phyloP scores from a whole-genome alignment of 1,139 yeast species.

The Kurtzmaniella quercitrusa region DNA sequence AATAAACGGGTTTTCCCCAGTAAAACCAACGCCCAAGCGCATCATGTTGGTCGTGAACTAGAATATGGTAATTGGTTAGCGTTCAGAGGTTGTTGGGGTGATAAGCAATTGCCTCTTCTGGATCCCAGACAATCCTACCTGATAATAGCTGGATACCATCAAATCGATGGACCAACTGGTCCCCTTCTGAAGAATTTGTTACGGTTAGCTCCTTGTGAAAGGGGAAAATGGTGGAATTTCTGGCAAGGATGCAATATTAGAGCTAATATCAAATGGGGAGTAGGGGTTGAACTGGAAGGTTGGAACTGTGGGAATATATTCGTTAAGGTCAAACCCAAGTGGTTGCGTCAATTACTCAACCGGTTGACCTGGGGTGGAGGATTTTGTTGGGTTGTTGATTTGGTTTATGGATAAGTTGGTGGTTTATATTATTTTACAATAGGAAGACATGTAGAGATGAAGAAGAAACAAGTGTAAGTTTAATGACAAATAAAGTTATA shows the following conservation, averaged over 20 bases:
- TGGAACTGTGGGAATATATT: slow-evolving; percentile 61
- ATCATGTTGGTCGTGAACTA: slow-evolving; percentile 52
- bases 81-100: slow-evolving; percentile 91
- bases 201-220: slow-evolving; percentile 71
- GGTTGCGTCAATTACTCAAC: slow-evolving; percentile 46
- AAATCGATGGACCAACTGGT: slow-evolving; percentile 89
- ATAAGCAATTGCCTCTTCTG: slow-evolving; percentile 55
- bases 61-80: slow-evolving; percentile 74
- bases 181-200: slow-evolving; percentile 75
- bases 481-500: too few species aligned
- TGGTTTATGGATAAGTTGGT: slow-evolving; percentile 43
- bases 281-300: slow-evolving; percentile 85
- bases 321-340: slow-evolving; percentile 44
- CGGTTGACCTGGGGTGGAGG: slow-evolving; percentile 68
- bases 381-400: slow-evolving; percentile 56
- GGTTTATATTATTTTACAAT: background rate
- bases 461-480: too few species aligned
- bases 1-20: slow-evolving; percentile 46
- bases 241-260: slow-evolving; percentile 78
- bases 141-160: slow-evolving; percentile 81
- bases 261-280: slow-evolving; percentile 70
- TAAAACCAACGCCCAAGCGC: slow-evolving; percentile 35
- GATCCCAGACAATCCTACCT: slow-evolving; percentile 81
- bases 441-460: background rate
- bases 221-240: slow-evolving; percentile 82